A percentile compares a stretch with the other conserved stretches of the same genome.
Evolutionary conservation across 2,329 filamentous ascomycete species (phyloP).

Genomic region (Arthrobotrys megalospora): DNA sequence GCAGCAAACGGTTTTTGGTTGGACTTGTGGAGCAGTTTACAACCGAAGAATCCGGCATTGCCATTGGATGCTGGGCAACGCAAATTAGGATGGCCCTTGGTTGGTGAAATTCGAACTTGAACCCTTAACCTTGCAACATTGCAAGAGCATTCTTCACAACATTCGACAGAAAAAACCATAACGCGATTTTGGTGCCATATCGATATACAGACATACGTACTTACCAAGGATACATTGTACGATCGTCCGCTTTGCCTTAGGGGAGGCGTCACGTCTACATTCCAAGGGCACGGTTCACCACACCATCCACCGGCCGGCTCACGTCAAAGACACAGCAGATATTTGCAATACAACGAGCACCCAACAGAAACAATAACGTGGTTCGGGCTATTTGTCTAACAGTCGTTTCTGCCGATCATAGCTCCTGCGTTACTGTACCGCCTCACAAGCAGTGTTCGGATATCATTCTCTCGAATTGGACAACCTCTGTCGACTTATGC

Average conservation of each 20-base stretch:
- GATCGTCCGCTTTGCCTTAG: conserved; percentile 21
- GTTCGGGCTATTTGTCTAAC: conserved; percentile 59
- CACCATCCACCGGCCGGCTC: conserved; percentile 10
- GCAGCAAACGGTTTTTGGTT: conserved; percentile 43
- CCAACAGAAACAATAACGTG: conserved; percentile 58
- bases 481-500: conserved; percentile 10
- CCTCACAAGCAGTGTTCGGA: conserved; percentile 35
- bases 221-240: conserved; percentile 36
- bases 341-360: conserved; percentile 41
- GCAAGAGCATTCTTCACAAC: conserved; percentile 40
- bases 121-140: conserved; percentile 48
- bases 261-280: conserved; percentile 50
- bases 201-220: conserved; percentile 32
- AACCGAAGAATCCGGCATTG: conserved; percentile 21
- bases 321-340: conserved; percentile 34
- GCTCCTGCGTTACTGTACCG: conserved; percentile 45
- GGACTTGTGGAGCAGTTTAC: conserved; percentile 31
- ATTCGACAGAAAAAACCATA: conserved; percentile 37
- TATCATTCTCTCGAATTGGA: conserved; percentile 22
- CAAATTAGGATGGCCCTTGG: conserved; percentile 3
- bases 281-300: conserved; percentile 53
- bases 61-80: conserved; percentile 19
- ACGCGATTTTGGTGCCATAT: conserved; percentile 56
- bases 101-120: conserved; percentile 29
- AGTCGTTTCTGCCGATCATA: conserved; percentile 46